Evolutionary conservation across 371 early-diverging fungal genomes (phyloP), one percentile per base, ranked within the genome.

Genomic region (Choanephora cucurbitarum): DNA sequence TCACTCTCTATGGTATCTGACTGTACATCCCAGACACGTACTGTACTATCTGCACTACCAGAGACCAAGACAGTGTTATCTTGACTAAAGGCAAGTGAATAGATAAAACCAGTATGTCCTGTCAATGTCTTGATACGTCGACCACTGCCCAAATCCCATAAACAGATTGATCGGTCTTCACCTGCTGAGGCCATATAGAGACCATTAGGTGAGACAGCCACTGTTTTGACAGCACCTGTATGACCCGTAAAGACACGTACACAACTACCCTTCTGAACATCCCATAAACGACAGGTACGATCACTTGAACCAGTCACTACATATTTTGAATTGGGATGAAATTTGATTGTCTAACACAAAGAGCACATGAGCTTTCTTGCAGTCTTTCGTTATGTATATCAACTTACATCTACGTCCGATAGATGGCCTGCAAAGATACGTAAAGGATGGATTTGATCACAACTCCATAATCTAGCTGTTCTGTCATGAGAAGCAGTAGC

Each of bases 321-420:
- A 70, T 99, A 99, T 60, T 94, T 95, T 45, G 91, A 86, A 69
- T 99, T 99, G 8, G 99, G 99, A 75, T 99, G 99, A 74, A 99
- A 99, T 66, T 90, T 90, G 37, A 99, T 97, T 40, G 81, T 82
- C 86, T 86, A 59, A 23, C 7, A 2, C n/a, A n/a, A n/a, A n/a
- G n/a, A n/a, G n/a, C n/a, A n/a, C n/a, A n/a, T n/a, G n/a, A n/a
- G n/a, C n/a, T n/a, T n/a, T n/a, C n/a, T n/a, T n/a, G n/a, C n/a
- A n/a, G n/a, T n/a, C n/a, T n/a, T n/a, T n/a, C n/a, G n/a, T n/a
- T n/a, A n/a, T n/a, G n/a, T n/a, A n/a, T n/a, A n/a, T n/a, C n/a
- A n/a, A 60, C 79, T 73, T 83, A 91, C 93, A 66, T 96, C 98
- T 1, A 99, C 98, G 80, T 99, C 99, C 5, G 97, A 93, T 44